Evolutionary conservation across 2,329 filamentous ascomycete genomes (phyloP).

Genomic region (Cercospora canescens): DNA sequence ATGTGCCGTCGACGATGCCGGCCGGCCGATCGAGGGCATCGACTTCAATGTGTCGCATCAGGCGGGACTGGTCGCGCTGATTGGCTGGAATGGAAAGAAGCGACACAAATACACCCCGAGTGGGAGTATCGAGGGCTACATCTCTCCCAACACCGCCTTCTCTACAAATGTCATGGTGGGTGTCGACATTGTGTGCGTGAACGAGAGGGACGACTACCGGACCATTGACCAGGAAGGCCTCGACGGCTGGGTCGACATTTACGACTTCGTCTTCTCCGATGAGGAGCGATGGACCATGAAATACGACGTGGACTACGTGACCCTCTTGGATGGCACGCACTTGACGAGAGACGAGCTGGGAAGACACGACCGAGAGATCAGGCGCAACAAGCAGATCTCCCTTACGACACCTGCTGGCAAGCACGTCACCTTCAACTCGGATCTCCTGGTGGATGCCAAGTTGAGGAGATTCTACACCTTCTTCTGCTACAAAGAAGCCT

Average conservation of each 20-base stretch:
- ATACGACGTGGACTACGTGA: conserved; percentile 47
- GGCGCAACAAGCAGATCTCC: conserved; percentile 40
- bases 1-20: conserved; percentile 48
- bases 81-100: conserved; percentile 49
- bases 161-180: conserved; percentile 57
- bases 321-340: conserved; percentile 46
- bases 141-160: conserved; percentile 24
- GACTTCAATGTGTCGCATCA: conserved; percentile 82
- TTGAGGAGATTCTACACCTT: conserved; percentile 73
- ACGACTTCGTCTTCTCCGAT: conserved; percentile 67
- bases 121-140: conserved; percentile 31
- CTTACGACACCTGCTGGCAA: conserved; percentile 40
- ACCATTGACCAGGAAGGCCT: conserved; percentile 64
- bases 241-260: conserved; percentile 67
- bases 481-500: conserved; percentile 79
- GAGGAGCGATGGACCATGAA: conserved; percentile 65
- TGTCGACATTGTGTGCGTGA: conserved; percentile 73
- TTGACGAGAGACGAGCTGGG: conserved; percentile 44
- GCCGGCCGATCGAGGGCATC: conserved; percentile 41
- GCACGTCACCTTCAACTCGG: conserved; percentile 41
- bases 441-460: conserved; percentile 58
- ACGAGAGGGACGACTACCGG: conserved; percentile 66
- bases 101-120: conserved; percentile 28
- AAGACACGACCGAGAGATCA: conserved; percentile 45
- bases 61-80: conserved; percentile 69